These are phyloP conservation scores for Citrus trifoliata DNA, from an alignment of 345 rosid genomes.

Conservation along the genomic window DNA sequence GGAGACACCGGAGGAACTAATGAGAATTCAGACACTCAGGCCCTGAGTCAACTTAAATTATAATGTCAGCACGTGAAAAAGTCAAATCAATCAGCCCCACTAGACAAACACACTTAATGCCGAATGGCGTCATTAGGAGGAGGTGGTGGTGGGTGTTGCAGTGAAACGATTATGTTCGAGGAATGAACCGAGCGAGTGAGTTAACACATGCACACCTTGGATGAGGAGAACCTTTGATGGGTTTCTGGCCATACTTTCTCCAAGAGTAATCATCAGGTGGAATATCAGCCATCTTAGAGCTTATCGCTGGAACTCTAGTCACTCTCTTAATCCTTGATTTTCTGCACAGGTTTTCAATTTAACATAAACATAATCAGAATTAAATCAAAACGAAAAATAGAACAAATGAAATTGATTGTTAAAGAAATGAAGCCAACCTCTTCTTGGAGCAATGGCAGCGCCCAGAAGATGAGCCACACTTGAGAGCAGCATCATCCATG, in stretches of 20 bases:
- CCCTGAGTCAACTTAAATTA: constrained; percentile 18
- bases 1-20: background rate
- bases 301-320: constrained; percentile 76
- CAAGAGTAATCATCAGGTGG: constrained; percentile 89
- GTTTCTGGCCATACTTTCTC: constrained; percentile 98
- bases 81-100: constrained; percentile 12
- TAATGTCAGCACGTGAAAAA: background rate
- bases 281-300: constrained; percentile 83
- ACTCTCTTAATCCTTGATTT: constrained; percentile 69
- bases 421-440: constrained; percentile 38
- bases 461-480: constrained; percentile 61
- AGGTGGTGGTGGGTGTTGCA: background rate
- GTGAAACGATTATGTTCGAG: constrained; percentile 14
- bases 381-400: background rate
- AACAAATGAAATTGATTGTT: background rate
- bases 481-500: constrained; percentile 54
- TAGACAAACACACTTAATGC: constrained; percentile 8
- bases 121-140: background rate
- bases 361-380: background rate
- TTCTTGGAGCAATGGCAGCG: constrained; percentile 96
- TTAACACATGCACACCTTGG: constrained; percentile 59
- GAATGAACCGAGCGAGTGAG: background rate
- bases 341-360: constrained; percentile 30
- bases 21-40: background rate
- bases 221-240: constrained; percentile 98